Conservation (phyloP, 78 protist genomes). For the Thecamonas trahens region DNA sequence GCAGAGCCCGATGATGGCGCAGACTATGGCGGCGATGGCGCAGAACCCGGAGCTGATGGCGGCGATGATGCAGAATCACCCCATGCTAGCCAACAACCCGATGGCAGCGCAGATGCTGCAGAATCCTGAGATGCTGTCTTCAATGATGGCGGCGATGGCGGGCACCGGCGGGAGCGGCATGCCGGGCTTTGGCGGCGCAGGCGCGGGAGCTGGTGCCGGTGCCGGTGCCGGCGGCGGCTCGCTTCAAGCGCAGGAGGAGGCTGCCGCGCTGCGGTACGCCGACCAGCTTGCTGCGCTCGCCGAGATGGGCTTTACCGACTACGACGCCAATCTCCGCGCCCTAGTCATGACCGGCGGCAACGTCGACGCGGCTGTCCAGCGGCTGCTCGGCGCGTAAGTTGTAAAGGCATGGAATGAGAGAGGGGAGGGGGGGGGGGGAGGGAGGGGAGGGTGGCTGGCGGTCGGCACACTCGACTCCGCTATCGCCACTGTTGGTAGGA, state of each 20-base stretch:
- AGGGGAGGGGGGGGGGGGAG: too few relatives aligned
- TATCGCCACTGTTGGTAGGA: too few relatives aligned
- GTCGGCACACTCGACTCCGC: too few relatives aligned
- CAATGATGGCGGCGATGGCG: slow-evolving; percentile 27
- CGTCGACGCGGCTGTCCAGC: slow-evolving; percentile 8
- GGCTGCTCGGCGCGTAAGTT: neutral
- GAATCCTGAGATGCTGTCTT: slow-evolving; percentile 10
- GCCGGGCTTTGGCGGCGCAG: slow-evolving; percentile 26
- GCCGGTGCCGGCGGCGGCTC: neutral
- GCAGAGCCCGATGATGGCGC: too few relatives aligned
- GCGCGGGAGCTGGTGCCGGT: slow-evolving; percentile 21
- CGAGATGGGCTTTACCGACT: slow-evolving; percentile 75
- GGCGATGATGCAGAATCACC: slow-evolving; percentile 8
- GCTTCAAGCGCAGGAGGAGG: neutral
- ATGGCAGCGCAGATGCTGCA: neutral
- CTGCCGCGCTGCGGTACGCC: slow-evolving; percentile 41
- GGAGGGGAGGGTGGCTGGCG: too few relatives aligned
- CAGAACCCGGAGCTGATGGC: too few relatives aligned
- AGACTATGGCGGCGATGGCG: neutral
- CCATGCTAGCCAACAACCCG: slow-evolving; percentile 1
- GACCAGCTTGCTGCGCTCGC: slow-evolving; percentile 49
- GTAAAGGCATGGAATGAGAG: too few relatives aligned
- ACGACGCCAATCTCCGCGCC: slow-evolving; percentile 26
- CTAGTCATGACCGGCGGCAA: slow-evolving; percentile 10
- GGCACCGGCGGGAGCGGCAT: slow-evolving; percentile 44